These are phyloP conservation scores for Paramecium tetraurelia DNA, from an alignment of 73 alveolate genomes.

Conservation along the genomic window DNA sequence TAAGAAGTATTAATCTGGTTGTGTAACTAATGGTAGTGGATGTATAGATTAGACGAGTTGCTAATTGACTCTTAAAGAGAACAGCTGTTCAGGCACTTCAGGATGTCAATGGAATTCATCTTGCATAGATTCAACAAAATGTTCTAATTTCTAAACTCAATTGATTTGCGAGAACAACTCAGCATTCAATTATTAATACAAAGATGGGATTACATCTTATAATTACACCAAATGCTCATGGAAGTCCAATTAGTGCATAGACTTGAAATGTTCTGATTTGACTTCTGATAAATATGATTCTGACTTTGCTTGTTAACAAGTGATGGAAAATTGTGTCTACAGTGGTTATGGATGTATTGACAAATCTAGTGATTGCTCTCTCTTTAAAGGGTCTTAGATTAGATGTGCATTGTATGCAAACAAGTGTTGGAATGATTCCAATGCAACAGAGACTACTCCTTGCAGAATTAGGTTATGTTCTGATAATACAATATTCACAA, in stretches of 20 bases:
- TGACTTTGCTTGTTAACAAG: not conserved
- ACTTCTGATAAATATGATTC: not conserved
- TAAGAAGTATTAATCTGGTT: not conserved
- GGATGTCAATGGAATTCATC: not conserved
- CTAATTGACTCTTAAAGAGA: not conserved
- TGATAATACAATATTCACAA: not conserved
- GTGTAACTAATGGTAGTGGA: conserved; percentile 12
- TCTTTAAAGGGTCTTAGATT: not conserved
- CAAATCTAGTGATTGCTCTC: not conserved
- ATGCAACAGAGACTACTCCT: not conserved
- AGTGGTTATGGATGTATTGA: not conserved
- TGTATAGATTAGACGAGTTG: not conserved
- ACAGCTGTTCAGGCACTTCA: not conserved
- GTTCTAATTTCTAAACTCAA: not conserved
- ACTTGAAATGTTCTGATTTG: not conserved
- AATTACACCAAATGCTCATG: not conserved
- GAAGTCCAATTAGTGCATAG: not conserved
- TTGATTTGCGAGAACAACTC: not conserved
- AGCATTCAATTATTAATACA: not conserved
- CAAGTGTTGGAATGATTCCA: not conserved
- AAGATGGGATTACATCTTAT: not conserved
- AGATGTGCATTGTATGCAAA: not conserved
- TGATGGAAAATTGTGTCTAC: not conserved
- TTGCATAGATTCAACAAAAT: not conserved
- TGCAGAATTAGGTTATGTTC: not conserved